Conservation (phyloP, 164 flowering plant genomes). For the Sedum album region DNA sequence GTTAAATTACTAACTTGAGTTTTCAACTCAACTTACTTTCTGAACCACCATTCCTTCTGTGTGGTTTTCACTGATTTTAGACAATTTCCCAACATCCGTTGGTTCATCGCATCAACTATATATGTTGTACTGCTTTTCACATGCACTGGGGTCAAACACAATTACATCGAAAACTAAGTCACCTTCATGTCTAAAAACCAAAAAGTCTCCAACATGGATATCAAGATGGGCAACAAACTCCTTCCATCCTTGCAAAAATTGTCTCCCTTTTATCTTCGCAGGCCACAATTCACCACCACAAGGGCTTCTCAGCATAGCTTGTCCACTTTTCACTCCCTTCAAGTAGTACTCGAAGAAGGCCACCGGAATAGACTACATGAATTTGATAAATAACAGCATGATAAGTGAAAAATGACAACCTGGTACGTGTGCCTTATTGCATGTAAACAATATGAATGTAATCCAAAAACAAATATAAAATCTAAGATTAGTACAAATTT, state of each 20-base stretch:
- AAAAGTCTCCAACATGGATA: constrained; percentile 16
- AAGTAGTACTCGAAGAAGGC: constrained; percentile 16
- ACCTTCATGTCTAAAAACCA: constrained; percentile 17
- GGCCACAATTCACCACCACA: neutral
- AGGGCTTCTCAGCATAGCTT: constrained; percentile 7
- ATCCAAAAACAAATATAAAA: too few relatives aligned
- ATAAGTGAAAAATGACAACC: neutral
- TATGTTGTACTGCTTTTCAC: constrained; percentile 13
- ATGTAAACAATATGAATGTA: neutral
- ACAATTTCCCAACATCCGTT: neutral
- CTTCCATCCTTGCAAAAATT: constrained; percentile 15
- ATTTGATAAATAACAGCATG: neutral
- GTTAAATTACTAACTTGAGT: too few relatives aligned
- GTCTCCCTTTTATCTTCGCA: constrained; percentile 11
- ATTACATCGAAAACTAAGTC: constrained; percentile 13
- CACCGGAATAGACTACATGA: constrained; percentile 12
- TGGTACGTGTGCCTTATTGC: neutral
- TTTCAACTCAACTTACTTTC: neutral
- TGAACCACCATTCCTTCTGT: neutral
- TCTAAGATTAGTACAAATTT: too few relatives aligned
- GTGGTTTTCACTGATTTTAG: neutral
- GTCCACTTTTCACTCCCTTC: neutral
- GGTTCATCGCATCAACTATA: neutral
- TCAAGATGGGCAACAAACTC: constrained; percentile 14
- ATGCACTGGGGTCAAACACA: constrained; percentile 14